A percentile compares a stretch with the other conserved stretches of the same genome.
Evolutionary conservation across 2,329 filamentous ascomycete genomes (phyloP).

Genomic region (Ophiocordyceps robertsii): DNA sequence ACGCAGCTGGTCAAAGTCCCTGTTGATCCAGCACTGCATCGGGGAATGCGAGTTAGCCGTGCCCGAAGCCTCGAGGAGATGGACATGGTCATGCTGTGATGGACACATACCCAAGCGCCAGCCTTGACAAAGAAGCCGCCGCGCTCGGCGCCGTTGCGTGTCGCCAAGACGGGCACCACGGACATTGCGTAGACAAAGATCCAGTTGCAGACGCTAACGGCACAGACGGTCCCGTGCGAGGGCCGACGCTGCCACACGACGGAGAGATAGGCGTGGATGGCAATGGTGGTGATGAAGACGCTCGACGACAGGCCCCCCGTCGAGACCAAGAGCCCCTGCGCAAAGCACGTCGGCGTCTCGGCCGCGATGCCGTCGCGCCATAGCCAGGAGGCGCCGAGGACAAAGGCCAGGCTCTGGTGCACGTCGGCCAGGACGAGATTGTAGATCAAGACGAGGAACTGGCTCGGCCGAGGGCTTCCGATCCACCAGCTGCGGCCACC

Average conservation of each 20-base stretch:
- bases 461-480: constrained; percentile 37
- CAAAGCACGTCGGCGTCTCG: constrained; percentile 39
- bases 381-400: constrained; percentile 49
- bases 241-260: constrained; percentile 43
- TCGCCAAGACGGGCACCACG: constrained; percentile 32
- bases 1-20: constrained; percentile 37
- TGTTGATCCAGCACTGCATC: constrained; percentile 48
- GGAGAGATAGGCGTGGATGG: constrained; percentile 50
- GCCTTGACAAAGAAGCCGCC: constrained; percentile 49
- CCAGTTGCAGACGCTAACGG: constrained; percentile 37
- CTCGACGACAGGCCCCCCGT: constrained; percentile 53
- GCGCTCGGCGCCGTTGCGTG: constrained; percentile 23
- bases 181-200: constrained; percentile 44
- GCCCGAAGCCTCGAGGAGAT: background rate
- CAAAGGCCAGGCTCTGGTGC: constrained; percentile 50
- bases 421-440: constrained; percentile 57
- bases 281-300: constrained; percentile 53
- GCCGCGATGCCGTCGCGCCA: constrained; percentile 37
- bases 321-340: constrained; percentile 57
- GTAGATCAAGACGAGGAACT: constrained; percentile 56
- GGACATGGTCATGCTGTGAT: background rate
- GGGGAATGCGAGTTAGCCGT: background rate
- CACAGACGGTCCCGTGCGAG: constrained; percentile 35
- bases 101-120: constrained; percentile 38
- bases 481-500: background rate